phyloP scores from a whole-genome alignment of 805 yeast genomes.

The Clavispora vitiphila region DNA sequence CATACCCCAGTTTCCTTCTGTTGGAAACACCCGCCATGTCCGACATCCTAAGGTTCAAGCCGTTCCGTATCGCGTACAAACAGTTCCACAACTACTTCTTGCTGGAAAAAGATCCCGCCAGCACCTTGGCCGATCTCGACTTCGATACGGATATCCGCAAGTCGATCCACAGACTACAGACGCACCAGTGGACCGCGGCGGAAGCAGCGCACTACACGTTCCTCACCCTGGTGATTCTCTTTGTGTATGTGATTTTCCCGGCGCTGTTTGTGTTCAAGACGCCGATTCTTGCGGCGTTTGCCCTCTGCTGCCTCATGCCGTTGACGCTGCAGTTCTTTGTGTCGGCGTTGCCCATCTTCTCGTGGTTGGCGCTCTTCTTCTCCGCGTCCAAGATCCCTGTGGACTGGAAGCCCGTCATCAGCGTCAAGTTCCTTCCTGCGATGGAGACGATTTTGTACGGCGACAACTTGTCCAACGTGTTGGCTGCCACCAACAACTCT shows the following conservation, averaged over 20 bases:
- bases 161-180: constrained; percentile 37
- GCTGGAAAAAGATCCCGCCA: constrained; percentile 46
- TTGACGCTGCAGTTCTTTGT: constrained; percentile 78
- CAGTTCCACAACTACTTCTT: constrained; percentile 49
- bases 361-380: constrained; percentile 84
- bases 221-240: constrained; percentile 46
- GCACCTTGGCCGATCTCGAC: constrained; percentile 46
- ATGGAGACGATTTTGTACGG: constrained; percentile 90
- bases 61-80: constrained; percentile 35
- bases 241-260: constrained; percentile 57
- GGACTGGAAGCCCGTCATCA: constrained; percentile 77
- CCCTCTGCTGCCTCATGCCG: constrained; percentile 57
- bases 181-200: constrained; percentile 36
- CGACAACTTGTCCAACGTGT: constrained; percentile 77
- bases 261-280: constrained; percentile 41
- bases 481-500: constrained; percentile 66
- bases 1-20: background rate
- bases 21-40: constrained; percentile 3
- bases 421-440: constrained; percentile 84
- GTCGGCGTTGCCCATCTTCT: constrained; percentile 73
- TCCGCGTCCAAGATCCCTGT: constrained; percentile 71
- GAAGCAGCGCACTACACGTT: constrained; percentile 54
- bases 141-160: constrained; percentile 43
- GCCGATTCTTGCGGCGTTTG: constrained; percentile 37
- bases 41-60: constrained; percentile 18